phyloP scores from a whole-genome alignment of 23 red algal genomes.

The Gracilariopsis chorda region DNA sequence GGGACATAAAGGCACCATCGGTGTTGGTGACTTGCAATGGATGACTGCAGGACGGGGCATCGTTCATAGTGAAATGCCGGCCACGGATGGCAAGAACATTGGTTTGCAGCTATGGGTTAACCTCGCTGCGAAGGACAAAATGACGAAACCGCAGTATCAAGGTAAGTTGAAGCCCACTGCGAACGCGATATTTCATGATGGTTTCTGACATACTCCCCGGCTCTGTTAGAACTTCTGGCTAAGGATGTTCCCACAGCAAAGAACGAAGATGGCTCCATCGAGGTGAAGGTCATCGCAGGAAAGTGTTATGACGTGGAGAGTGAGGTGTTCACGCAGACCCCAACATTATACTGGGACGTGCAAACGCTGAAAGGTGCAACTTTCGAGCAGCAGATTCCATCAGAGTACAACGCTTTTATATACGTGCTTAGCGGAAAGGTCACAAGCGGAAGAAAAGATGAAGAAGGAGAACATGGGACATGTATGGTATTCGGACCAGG shows the following conservation, averaged over 20 bases:
- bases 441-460: conserved; percentile 31
- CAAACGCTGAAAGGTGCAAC: conserved; percentile 26
- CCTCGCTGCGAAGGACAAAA: conserved; percentile 72
- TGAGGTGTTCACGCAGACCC: conserved; percentile 78
- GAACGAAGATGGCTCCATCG: conserved; percentile 23
- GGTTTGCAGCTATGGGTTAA: conserved; percentile 96
- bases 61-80: conserved; percentile 86
- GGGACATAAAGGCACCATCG: conserved; percentile 80
- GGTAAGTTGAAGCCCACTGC: conserved; percentile 24
- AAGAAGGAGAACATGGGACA: conserved; percentile 41
- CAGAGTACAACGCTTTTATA: conserved; percentile 69
- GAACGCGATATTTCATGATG: neutral
- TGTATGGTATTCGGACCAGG: conserved; percentile 64
- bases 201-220: too few relatives aligned
- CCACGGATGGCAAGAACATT: conserved; percentile 18
- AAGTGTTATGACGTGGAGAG: conserved; percentile 56
- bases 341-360: conserved; percentile 85
- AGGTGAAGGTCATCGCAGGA: conserved; percentile 76
- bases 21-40: conserved; percentile 75
- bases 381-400: conserved; percentile 55
- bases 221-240: conserved; percentile 51
- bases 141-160: conserved; percentile 90
- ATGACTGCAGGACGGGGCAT: conserved; percentile 82
- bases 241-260: conserved; percentile 62
- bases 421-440: conserved; percentile 76